Evolutionary conservation across 768 basidiomycete genomes (phyloP).

Genomic region (Trametopsis cervina): DNA sequence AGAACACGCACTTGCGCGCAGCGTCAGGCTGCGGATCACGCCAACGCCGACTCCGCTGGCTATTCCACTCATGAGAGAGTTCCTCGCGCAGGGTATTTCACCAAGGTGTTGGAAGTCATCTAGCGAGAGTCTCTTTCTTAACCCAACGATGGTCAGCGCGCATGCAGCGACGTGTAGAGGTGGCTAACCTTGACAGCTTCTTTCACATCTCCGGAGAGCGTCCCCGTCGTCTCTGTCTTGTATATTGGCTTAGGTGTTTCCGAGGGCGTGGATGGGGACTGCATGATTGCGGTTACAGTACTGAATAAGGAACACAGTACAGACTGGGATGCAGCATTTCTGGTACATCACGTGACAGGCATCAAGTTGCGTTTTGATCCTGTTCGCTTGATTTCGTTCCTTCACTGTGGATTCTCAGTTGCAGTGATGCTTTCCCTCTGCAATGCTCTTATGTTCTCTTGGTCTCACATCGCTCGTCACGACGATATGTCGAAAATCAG

Average conservation of each 20-base stretch:
- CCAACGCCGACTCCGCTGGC: slow-evolving; percentile 77
- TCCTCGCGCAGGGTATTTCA: slow-evolving; percentile 73
- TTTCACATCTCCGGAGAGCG: slow-evolving; percentile 26
- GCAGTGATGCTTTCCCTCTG: no score
- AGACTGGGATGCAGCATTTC: no score
- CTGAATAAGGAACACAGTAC: no score
- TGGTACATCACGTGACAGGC: no score
- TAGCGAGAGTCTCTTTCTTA: slow-evolving; percentile 41
- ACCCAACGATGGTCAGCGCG: slow-evolving; percentile 4
- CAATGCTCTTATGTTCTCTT: no score
- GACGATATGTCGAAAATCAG: no score
- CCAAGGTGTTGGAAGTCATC: slow-evolving; percentile 56
- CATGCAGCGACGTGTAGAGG: not conserved
- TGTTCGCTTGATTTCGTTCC: no score
- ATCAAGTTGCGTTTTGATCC: no score
- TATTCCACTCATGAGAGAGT: slow-evolving; percentile 69
- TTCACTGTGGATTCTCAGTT: no score
- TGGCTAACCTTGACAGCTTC: slow-evolving; percentile 27
- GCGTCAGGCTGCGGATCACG: slow-evolving; percentile 54
- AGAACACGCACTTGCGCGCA: slow-evolving; percentile 41
- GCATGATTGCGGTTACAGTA: slow-evolving; percentile 9
- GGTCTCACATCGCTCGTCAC: no score
- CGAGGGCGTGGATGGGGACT: slow-evolving; percentile 6
- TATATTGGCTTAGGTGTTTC: slow-evolving; percentile 16
- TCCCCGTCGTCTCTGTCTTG: slow-evolving; percentile 28